Base-by-base conservation (phyloP, 2,329 filamentous ascomycete genomes). In the Huntiella abstrusa region DNA sequence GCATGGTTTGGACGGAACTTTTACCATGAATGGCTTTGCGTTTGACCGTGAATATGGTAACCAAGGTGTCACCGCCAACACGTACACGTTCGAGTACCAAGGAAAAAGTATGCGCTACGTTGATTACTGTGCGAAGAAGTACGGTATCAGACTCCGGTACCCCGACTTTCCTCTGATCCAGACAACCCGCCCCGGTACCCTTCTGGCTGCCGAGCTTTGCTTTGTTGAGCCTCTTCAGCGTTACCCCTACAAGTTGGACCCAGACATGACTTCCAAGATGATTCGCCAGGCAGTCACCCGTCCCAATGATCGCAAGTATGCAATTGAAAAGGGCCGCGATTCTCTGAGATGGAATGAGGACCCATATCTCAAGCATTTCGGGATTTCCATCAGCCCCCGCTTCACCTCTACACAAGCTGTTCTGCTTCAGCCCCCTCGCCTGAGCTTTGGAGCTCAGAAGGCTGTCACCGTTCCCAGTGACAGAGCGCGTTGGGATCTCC, bases 251-350 rank as follows among this genome's bases (percentile, higher is more conserved):
- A 82, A 81, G 59, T 58, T 82, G 1, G 70, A 70, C 45, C 65
- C 70, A 0, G 58, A 62, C 0, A 69, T 93, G 63, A 95, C 88
- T 0, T 65, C 79, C 0, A 63, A 71, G 4, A 98, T 98, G 91
- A 95, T 98, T 65, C 88, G 82, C 60, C 85, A 88, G 55, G 87
- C 88, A 0, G 88, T 94, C 4, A 84, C 81, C 4, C 71, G 79
- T 1, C 91, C 91, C 0, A 58, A 59, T 0, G 59, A 76, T 28
- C 82, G 91, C n/a, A 72, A 75, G 53, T 54, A 58, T 0, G 74
- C 81, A 15, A 86, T 96, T 53, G 63, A 76, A 42, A 59, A 71
- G 3, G 81, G 81, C 12, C 72, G 94, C 6, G 57, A 63, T 0
- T 71, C 80, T 52, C 67, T 88, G 0, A 64, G 75, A 7, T 91